These are phyloP conservation scores for Xylaria sp. DNA, from an alignment of 2,329 filamentous ascomycete genomes.

Conservation along the genomic window DNA sequence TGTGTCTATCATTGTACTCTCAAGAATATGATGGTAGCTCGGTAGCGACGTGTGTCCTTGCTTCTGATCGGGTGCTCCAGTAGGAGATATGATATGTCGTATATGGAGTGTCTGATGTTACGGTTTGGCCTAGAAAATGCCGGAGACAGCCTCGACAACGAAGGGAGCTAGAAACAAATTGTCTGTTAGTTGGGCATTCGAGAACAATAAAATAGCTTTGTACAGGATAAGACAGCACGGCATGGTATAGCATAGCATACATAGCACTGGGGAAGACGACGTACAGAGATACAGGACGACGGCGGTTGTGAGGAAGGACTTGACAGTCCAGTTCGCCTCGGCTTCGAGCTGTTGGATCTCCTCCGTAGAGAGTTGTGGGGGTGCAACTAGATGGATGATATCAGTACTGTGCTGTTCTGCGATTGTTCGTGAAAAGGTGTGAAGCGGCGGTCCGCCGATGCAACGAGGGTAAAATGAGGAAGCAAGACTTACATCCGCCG, in stretches of 20 bases:
- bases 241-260: too few relatives aligned
- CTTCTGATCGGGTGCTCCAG: not conserved
- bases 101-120: not conserved
- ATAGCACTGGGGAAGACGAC: slow-evolving; percentile 48
- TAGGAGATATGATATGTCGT: not conserved
- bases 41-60: not conserved
- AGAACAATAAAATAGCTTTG: slow-evolving; percentile 5
- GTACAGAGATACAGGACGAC: slow-evolving; percentile 81
- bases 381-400: slow-evolving; percentile 42
- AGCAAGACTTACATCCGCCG: slow-evolving; percentile 43
- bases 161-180: slow-evolving; percentile 62
- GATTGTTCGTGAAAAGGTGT: not conserved
- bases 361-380: slow-evolving; percentile 75
- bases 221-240: not conserved
- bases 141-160: slow-evolving; percentile 64
- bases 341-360: slow-evolving; percentile 77
- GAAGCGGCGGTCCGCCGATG: slow-evolving; percentile 12
- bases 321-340: slow-evolving; percentile 74
- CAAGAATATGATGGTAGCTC: slow-evolving; percentile 12
- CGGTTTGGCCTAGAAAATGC: slow-evolving; percentile 48
- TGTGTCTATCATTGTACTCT: not conserved
- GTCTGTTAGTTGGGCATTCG: slow-evolving; percentile 12
- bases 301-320: slow-evolving; percentile 73
- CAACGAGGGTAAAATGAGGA: not conserved
- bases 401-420: slow-evolving; percentile 12